Evolutionary conservation across 495 filamentous ascomycete genomes (phyloP).

Genomic region (Neurospora sp.): DNA sequence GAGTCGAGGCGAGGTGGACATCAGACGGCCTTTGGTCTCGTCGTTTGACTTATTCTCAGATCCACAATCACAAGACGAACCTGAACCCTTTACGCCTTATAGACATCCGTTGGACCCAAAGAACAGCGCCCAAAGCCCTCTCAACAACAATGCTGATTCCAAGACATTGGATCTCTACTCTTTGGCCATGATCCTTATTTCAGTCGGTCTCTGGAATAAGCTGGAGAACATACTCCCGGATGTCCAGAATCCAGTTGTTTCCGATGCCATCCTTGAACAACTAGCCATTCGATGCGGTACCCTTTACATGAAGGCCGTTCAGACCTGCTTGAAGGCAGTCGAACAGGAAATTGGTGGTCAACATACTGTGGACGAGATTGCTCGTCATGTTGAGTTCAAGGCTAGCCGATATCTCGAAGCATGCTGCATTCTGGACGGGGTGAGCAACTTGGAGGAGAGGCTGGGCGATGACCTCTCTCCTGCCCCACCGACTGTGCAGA

Average conservation of each 20-base stretch:
- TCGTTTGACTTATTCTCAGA: slow-evolving; percentile 78
- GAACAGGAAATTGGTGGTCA: slow-evolving; percentile 48
- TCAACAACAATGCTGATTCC: slow-evolving; percentile 30
- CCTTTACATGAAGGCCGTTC: slow-evolving; percentile 70
- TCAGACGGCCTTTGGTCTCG: slow-evolving; percentile 66
- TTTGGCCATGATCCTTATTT: slow-evolving; percentile 70
- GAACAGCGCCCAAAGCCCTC: slow-evolving; percentile 1
- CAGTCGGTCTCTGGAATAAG: slow-evolving; percentile 83
- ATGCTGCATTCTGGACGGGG: slow-evolving; percentile 40
- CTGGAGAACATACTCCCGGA: slow-evolving; percentile 48
- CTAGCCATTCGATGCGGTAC: slow-evolving; percentile 64
- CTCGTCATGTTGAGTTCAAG: slow-evolving; percentile 30
- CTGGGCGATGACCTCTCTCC: slow-evolving; percentile 26
- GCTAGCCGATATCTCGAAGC: slow-evolving; percentile 37
- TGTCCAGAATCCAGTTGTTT: slow-evolving; percentile 21
- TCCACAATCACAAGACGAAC: slow-evolving; percentile 31
- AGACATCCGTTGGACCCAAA: slow-evolving; percentile 68
- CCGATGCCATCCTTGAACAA: slow-evolving; percentile 43
- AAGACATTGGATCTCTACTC: slow-evolving; percentile 75
- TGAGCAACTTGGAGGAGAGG: slow-evolving; percentile 38
- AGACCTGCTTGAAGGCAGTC: slow-evolving; percentile 66
- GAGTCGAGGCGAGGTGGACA: slow-evolving; percentile 41
- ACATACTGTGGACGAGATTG: slow-evolving; percentile 30
- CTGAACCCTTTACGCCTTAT: slow-evolving; percentile 48
- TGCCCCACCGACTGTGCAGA: not conserved